Evolutionary conservation across 2,329 filamentous ascomycete genomes (phyloP), one percentile per base, ranked within the genome.

Genomic region (Ceratocystis eucalypticola): DNA sequence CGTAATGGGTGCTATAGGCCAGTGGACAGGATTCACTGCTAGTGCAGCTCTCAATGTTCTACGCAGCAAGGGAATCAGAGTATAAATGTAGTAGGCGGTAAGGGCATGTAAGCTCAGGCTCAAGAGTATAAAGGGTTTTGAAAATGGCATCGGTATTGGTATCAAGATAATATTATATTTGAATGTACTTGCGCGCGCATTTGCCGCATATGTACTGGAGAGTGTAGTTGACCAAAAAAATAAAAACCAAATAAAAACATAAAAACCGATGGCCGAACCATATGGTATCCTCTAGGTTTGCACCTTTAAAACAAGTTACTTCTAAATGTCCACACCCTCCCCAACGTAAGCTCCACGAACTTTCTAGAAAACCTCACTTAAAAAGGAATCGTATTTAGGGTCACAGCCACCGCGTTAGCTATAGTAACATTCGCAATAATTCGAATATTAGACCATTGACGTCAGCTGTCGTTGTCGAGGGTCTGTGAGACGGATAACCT

Each of bases 21-120:
- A 91, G 73, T 97, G 90, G 87, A 75, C 88, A n/a, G 85, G 88
- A 5, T 96, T 95, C 75, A 90, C 90, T 61, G 86, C 86, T 2
- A 84, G 83, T 65, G 89, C 89, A 5, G 82, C 86, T 17, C 76
- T 96, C 66, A 96, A 96, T 72, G 81, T 96, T 64, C 77, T 96
- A 70, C 83, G 92, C 76, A 96, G 91, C 75, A 96, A 92, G 78
- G 93, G 93, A 0, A 79, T 91, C 70, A 86, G 88, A 73, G 85
- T 97, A 74, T 95, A 76, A 62, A 53, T n/a, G 46, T 25, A 46
- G 2, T 25, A 63, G 28, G 5, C 33, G n/a, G 28, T 22, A 25
- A 8, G 30, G 15, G 53, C 12, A 41, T 41, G 37, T 15, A 15
- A 41, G 37, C 15, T 41, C 3, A 15, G 37, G 12, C 1, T 41